Evolutionary conservation across 805 yeast species (phyloP), one percentile per base, ranked within the genome.

Genomic region (Candida multigemmis): DNA sequence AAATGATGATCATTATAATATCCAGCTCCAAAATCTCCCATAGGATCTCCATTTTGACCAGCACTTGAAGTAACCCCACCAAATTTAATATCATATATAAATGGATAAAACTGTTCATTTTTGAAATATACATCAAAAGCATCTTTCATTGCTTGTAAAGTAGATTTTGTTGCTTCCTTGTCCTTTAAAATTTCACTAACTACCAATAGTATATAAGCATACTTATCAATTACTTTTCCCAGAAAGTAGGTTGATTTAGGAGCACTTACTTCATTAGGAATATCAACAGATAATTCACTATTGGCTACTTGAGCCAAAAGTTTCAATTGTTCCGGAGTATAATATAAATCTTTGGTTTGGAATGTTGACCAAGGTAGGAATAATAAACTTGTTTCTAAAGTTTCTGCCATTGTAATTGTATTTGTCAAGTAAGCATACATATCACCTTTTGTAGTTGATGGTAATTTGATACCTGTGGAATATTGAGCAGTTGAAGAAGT

Each of bases 1-100:
- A 82, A 84, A 46, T 83, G 91, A 42, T 84, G 94, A 44, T 84
- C 94, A 40, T 83, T 82, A 53, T 82, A 83, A 48, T 71, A 79
- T 14, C 81, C 70, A 47, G 78, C 68, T 24, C 93, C 94, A 47
- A 65, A 84, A 42, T 75, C 79, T 21, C 62, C 63, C 19, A 58
- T 55, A 15, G 60, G 39, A 31, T 66, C 68, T 30, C 71, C 70
- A 27, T 45, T 34, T 35, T 60, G 60, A 13, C 65, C 50, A 7
- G 67, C 68, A 20, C 68, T 53, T 2, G 78, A 66, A n/a, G 76
- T 67, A 9, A 74, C 56, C 31, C 80, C 80, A 23, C 65, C 63
- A 41, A 53, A 72, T 32, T 51, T 64, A 6, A 76, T 69, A 41
- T 74, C 78, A 44, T 72, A 71, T 40, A 64, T 55, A 19, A 74